phyloP scores from a whole-genome alignment of 345 rosid genomes.

The Murraya paniculata region DNA sequence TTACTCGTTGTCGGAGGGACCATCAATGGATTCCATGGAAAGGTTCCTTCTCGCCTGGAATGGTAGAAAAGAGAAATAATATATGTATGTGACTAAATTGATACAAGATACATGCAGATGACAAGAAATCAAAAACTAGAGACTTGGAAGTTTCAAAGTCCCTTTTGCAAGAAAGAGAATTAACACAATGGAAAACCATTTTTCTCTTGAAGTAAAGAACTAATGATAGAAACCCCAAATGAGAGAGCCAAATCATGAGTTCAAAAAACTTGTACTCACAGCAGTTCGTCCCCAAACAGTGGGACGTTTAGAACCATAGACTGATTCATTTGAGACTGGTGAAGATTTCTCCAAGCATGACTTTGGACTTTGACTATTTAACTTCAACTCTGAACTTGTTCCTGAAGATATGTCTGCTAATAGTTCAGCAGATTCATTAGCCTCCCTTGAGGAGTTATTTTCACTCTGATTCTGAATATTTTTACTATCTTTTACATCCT shows the following conservation, averaged over 20 bases:
- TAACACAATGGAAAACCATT: neutral
- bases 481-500: slow-evolving; percentile 27
- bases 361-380: slow-evolving; percentile 23
- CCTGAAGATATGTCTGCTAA: slow-evolving; percentile 22
- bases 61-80: slow-evolving; percentile 14
- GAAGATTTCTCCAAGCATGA: slow-evolving; percentile 38
- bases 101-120: neutral
- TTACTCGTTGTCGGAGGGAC: slow-evolving; percentile 60
- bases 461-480: slow-evolving; percentile 23
- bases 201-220: slow-evolving; percentile 10
- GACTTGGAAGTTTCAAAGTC: neutral
- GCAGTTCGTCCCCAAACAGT: slow-evolving; percentile 60
- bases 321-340: slow-evolving; percentile 38
- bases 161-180: slow-evolving; percentile 1
- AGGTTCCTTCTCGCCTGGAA: slow-evolving; percentile 78
- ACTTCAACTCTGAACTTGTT: slow-evolving; percentile 28
- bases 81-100: neutral
- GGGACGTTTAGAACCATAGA: slow-evolving; percentile 29
- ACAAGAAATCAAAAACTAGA: slow-evolving; percentile 1
- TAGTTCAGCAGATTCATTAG: slow-evolving; percentile 30
- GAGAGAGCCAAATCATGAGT: slow-evolving; percentile 4
- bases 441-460: slow-evolving; percentile 9
- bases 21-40: slow-evolving; percentile 74
- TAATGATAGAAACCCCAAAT: slow-evolving; percentile 1
- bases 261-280: slow-evolving; percentile 48